phyloP scores from a whole-genome alignment of 257 asterid species.

The Coffea canephora region DNA sequence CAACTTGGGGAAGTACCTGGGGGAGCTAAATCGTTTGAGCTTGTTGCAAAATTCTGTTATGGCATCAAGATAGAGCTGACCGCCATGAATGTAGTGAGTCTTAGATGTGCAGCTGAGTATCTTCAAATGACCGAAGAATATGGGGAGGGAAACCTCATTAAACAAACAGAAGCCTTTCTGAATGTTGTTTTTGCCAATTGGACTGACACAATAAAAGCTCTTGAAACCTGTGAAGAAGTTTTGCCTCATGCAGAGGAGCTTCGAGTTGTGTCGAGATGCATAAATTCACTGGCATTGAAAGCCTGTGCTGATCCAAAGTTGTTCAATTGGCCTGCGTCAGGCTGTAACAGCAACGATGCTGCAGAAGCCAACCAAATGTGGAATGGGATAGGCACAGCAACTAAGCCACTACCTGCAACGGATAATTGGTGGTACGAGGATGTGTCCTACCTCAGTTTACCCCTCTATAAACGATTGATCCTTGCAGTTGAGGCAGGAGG shows the following conservation, averaged over 20 bases:
- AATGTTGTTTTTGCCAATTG: conserved; percentile 62
- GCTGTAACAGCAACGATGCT: conserved; percentile 24
- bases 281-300: conserved; percentile 65
- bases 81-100: conserved; percentile 62
- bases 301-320: conserved; percentile 70
- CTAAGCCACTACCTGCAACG: conserved; percentile 16
- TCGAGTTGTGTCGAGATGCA: conserved; percentile 71
- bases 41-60: conserved; percentile 79
- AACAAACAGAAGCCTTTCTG: conserved; percentile 59
- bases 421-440: conserved; percentile 96
- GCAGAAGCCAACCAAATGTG: conserved; percentile 34
- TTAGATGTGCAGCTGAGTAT: conserved; percentile 82
- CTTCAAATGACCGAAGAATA: conserved; percentile 81
- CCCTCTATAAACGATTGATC: conserved; percentile 61
- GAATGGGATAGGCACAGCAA: conserved; percentile 56
- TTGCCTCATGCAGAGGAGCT: conserved; percentile 67
- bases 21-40: conserved; percentile 82
- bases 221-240: conserved; percentile 79
- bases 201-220: conserved; percentile 78
- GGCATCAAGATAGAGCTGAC: conserved; percentile 74
- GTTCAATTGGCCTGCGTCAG: conserved; percentile 55
- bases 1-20: conserved; percentile 73
- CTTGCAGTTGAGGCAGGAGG: conserved; percentile 69
- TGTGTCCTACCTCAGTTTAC: conserved; percentile 67
- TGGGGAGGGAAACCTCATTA: conserved; percentile 72